These are phyloP conservation scores for Eleusine coracana DNA, from an alignment of 176 grass and related monocot species.

Conservation along the genomic window DNA sequence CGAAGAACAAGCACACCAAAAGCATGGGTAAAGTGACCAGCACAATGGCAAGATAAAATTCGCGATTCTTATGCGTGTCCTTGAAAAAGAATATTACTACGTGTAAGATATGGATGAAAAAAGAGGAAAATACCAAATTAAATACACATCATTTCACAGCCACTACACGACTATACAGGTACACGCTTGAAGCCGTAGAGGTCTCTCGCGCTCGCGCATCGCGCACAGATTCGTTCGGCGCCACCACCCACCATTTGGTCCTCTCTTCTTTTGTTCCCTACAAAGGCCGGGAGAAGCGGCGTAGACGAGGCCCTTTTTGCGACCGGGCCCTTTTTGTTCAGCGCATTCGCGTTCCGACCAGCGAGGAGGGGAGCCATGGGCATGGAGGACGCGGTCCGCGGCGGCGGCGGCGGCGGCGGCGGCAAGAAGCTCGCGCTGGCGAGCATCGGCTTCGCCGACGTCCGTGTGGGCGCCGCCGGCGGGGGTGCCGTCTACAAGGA, in stretches of 20 bases:
- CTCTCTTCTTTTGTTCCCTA: not conserved
- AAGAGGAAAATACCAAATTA: not conserved
- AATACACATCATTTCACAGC: not conserved
- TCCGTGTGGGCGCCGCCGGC: slow-evolving; percentile 22
- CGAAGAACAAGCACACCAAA: not conserved
- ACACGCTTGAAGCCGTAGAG: not conserved
- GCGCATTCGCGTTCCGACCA: not conserved
- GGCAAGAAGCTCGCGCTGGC: slow-evolving; percentile 48
- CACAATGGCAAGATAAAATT: not conserved
- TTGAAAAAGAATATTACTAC: not conserved
- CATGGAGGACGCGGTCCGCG: slow-evolving; percentile 8
- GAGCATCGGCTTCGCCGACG: slow-evolving; percentile 48
- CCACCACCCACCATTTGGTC: slow-evolving; percentile 13
- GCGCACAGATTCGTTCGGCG: not conserved
- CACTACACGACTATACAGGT: not conserved
- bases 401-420: slow-evolving; percentile 13
- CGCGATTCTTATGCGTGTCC: not conserved
- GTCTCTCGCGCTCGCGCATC: not conserved
- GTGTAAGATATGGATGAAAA: not conserved
- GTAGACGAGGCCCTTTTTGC: not conserved
- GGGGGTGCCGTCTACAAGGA: slow-evolving; percentile 17
- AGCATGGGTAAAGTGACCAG: not conserved
- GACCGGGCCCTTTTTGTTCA: not conserved
- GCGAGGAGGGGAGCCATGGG: slow-evolving; percentile 28
- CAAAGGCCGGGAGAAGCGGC: slow-evolving; percentile 36